A percentile compares a stretch with the other conserved stretches of the same genome.
Conservation (phyloP, 352 stramenopile genomes). For the Hyaloperonospora arabidopsidis region DNA sequence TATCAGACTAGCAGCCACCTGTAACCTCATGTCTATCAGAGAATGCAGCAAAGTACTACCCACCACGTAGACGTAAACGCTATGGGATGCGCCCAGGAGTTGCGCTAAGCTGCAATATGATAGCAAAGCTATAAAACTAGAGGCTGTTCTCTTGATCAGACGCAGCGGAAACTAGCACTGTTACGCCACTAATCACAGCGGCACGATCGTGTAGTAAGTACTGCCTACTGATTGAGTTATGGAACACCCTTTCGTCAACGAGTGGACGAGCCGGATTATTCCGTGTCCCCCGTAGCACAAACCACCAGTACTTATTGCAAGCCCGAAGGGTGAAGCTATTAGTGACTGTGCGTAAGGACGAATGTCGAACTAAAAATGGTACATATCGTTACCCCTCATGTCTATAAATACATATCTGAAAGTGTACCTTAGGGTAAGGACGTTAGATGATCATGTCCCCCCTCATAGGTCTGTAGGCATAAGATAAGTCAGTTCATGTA, state of each 20-base stretch:
- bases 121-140: no score
- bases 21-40: conserved; percentile 42
- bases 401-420: no score
- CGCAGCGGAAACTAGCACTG: conserved; percentile 13
- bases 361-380: no score
- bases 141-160: conserved; percentile 25
- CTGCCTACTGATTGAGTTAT: conserved; percentile 37
- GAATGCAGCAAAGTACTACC: conserved; percentile 48
- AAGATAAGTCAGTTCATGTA: no score
- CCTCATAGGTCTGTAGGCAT: no score
- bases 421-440: no score
- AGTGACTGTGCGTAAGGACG: no score
- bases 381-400: no score
- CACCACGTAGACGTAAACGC: conserved; percentile 42
- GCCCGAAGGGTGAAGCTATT: no score
- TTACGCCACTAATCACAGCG: conserved; percentile 16
- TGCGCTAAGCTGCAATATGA: conserved; percentile 14
- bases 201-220: conserved; percentile 42
- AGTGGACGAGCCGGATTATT: conserved; percentile 21
- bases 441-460: no score
- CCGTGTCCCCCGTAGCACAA: conserved; percentile 15
- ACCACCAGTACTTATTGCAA: conserved; percentile 21
- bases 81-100: conserved; percentile 33
- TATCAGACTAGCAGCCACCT: no score
- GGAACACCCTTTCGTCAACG: conserved; percentile 40